Percentiles rank a stretch among this genome's conserved stretches.
These are phyloP conservation scores for Fusarium sp. DNA, from an alignment of 2,329 filamentous ascomycete species.

Conservation along the genomic window DNA sequence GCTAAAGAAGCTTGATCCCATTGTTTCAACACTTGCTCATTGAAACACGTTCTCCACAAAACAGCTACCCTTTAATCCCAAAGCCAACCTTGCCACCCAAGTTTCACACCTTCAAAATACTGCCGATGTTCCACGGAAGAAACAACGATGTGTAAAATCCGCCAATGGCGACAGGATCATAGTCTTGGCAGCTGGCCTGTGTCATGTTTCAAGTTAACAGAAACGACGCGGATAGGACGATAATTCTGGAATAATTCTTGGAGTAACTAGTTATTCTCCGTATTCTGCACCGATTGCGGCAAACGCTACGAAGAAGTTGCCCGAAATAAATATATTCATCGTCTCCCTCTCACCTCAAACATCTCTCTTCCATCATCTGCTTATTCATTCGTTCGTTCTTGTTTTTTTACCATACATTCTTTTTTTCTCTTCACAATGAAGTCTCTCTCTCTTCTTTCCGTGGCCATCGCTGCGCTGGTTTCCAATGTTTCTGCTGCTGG, in stretches of 20 bases:
- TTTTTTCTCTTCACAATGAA: conserved; percentile 25
- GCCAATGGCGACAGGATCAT: neutral
- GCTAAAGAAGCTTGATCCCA: neutral
- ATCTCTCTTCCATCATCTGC: neutral
- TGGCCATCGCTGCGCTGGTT: conserved; percentile 31
- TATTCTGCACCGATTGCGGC: neutral
- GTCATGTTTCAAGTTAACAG: conserved; percentile 9
- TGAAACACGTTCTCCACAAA: conserved; percentile 23
- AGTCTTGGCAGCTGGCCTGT: neutral
- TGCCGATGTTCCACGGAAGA: conserved; percentile 16
- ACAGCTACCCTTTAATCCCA: conserved; percentile 15
- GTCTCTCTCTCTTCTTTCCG: conserved; percentile 28
- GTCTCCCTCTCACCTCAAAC: neutral
- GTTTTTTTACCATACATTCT: neutral
- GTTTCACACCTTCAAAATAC: neutral
- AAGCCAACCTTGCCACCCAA: neutral
- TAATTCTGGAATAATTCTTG: neutral
- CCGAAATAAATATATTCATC: conserved; percentile 13
- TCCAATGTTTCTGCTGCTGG: conserved; percentile 32
- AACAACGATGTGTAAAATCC: neutral
- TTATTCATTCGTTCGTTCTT: conserved; percentile 6
- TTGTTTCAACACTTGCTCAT: neutral
- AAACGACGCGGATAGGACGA: neutral
- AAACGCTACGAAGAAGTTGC: no score
- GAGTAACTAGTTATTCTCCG: neutral